Base-by-base conservation (phyloP, 2,329 filamentous ascomycete genomes). In the Colletotrichum cuscutae region DNA sequence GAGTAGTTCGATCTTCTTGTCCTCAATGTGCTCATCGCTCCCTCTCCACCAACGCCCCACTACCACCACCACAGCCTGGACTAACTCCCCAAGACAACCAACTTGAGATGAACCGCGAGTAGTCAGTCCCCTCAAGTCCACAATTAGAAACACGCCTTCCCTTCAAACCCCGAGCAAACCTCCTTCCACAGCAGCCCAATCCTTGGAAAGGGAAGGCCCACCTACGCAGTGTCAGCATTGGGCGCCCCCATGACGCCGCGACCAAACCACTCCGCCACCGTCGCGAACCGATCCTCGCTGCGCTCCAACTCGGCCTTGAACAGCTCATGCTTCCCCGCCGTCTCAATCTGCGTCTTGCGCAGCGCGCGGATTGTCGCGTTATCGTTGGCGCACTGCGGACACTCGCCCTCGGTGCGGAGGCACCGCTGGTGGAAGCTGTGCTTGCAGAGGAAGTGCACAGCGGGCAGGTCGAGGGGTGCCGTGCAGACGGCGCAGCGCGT, bases 341-440 rank as follows among this genome's bases (percentile, higher is more conserved):
- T 93, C 82, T 98, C 96, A 66, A 94, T 90, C 84, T 99, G 97
- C 22, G 94, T 93, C 78, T 91, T 89, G 73, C 95, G 90, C 81
- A 98, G 96, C 68, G 96, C 95, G 74, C 93, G 90, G 71, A 98
- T 95, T 1, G 95, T 97, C 26, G 94, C 91, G 78, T 98, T 98
- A 74, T 94, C 92, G 24, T 90, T 88, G 30, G 93, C 91, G 78
- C 97, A 99, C 42, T 95, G 88, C 11, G 96, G 95, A 80, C 97
- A 99, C 82, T 98, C 95, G 42, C 81, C 83, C 2, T 84, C 85
- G 13, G 81, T 81, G 64, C 87, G 84, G 79, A 99, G 85, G 82
- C 96, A 99, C 58, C 94, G 89, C 84, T 97, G 94, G 80, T 99
- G 97, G 86, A 98, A 99, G 73, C 93, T 95, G 81, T 99, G 97